A percentile compares a stretch with the other conserved stretches of the same genome.
These are phyloP conservation scores for Trichoderma simmonsii DNA, from an alignment of 2,329 filamentous ascomycete species.

Conservation along the genomic window DNA sequence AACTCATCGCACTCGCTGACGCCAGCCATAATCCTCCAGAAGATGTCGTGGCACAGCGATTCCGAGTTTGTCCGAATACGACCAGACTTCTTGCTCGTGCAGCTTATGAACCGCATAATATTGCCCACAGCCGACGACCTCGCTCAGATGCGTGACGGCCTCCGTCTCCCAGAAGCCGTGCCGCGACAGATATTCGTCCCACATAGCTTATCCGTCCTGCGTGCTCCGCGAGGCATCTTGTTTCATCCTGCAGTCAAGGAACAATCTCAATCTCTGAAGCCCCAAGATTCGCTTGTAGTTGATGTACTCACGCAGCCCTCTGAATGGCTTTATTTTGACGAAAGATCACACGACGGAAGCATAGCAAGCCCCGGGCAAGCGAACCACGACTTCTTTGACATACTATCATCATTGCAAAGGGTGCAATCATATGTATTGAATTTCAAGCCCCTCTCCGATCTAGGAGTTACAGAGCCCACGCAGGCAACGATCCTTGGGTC, in stretches of 20 bases:
- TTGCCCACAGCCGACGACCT: slow-evolving; percentile 24
- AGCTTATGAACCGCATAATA: slow-evolving; percentile 29
- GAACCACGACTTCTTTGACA: not conserved
- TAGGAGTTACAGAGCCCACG: slow-evolving; percentile 22
- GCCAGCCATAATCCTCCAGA: slow-evolving; percentile 30
- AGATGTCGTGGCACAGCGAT: slow-evolving; percentile 29
- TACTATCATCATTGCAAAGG: not conserved
- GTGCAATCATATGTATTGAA: slow-evolving; percentile 28
- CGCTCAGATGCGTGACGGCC: not conserved
- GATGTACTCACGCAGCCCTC: slow-evolving; percentile 28
- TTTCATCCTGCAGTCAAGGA: slow-evolving; percentile 23
- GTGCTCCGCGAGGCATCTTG: slow-evolving; percentile 27
- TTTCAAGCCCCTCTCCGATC: slow-evolving; percentile 25
- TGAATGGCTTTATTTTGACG: slow-evolving; percentile 28
- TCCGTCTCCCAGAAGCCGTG: not conserved
- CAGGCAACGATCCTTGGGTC: slow-evolving; percentile 25
- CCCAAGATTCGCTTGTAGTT: not conserved
- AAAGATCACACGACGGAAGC: not conserved
- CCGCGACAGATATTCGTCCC: slow-evolving; percentile 27
- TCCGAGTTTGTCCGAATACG: slow-evolving; percentile 29
- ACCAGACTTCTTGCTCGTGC: slow-evolving; percentile 26
- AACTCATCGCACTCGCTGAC: slow-evolving; percentile 17
- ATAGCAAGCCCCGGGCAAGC: not conserved
- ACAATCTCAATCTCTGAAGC: not conserved
- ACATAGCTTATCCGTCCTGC: slow-evolving; percentile 20